Base-by-base conservation (phyloP, 805 yeast genomes). In the Kuraishia hungarica region DNA sequence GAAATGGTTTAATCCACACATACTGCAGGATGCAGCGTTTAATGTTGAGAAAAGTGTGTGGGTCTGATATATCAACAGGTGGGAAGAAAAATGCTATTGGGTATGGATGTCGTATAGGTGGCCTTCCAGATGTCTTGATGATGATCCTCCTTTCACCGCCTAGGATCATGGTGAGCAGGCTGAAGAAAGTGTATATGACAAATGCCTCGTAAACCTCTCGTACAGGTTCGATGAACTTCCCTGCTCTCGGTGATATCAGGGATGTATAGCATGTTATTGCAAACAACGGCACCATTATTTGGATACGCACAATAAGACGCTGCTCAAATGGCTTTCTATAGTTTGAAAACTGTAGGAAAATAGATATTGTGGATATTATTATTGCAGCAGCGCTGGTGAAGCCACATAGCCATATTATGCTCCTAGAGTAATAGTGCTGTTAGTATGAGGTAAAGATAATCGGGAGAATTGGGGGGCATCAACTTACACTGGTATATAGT, bases 171-270 rank as follows among this genome's bases (percentile, higher is more conserved):
- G 96, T 90, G 54, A 94, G 73, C 28, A 91, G 75, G 35, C 93
- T 80, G 73, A 89, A 93, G 67, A 94, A 94, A 1, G 97, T 90
- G 69, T 94, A 94, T 39, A 94, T 88, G 39, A 92, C 97, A 70
- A 94, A 89, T 0, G 98, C 97, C 69, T 94, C 99, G 69, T 94
- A 94, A 1, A 93, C 81, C 66, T 94, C 99, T 50, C 94, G 75
- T 0, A 88, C 62, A 0, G 97, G 96, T 61, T 87, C 94, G 55
- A 74, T 73, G 55, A 67, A 71, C 52, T 49, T 7, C n/a, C 76
- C 82, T 29, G 72, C 58, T 3, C 61, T 60, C n/a, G 75, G 81
- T 67, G 75, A 71, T 19, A 73, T 71, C 21, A 85, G 74, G 61
- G 83, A 77, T 2, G 79, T 61, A 63, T 80, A 87, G 64, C 96